Evolutionary conservation across 768 basidiomycete species (phyloP), one percentile per base, ranked within the genome.

Genomic region (Suillus alpinus): DNA sequence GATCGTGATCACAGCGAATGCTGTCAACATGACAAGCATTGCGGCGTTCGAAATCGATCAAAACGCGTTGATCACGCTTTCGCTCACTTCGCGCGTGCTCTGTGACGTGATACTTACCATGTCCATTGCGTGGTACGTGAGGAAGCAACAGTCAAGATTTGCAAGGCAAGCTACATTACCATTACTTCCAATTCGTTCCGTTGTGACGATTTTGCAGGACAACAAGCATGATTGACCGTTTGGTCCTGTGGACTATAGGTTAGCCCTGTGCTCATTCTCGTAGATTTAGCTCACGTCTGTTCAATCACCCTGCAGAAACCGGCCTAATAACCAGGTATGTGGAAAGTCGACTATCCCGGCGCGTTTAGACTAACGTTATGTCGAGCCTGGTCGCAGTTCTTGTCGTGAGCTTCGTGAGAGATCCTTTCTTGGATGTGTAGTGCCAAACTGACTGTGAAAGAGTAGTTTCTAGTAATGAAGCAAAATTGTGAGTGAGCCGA

Each of bases 161-260:
- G 13, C 55, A 12, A 14, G 55, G 36, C 34, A 37, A 12, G 34
- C 14, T 23, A 26, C 7, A 23, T 26, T 16, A 5, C 34, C 7
- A 23, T 26, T 16, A 5, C 34, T n/a, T 16, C 29, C 10, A 16
- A 20, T 36, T 37, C 34, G 18, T 23, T 20, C 8, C 8, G 20
- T 40, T 56, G 8, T 37, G 16, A 43, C 18, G 8, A 20, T 43
- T 43, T 43, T 40, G 10, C 37, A 56, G 55, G 10, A 56, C 55
- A 13, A 39, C 55, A 10, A 12, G 20, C 37, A 13, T 10, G 16
- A 20, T 56, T 26, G 14, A 34, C n/a, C 32, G 34, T 26, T 14
- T 56, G 31, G 40, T 56, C 4, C 36, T 56, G 23, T 56, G 55
- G 55, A 56, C 55, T 20, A 37, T 56, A 20, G 55, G 55, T 56